phyloP scores from a whole-genome alignment of 805 yeast genomes.

The Wickerhamiella azymoides region DNA sequence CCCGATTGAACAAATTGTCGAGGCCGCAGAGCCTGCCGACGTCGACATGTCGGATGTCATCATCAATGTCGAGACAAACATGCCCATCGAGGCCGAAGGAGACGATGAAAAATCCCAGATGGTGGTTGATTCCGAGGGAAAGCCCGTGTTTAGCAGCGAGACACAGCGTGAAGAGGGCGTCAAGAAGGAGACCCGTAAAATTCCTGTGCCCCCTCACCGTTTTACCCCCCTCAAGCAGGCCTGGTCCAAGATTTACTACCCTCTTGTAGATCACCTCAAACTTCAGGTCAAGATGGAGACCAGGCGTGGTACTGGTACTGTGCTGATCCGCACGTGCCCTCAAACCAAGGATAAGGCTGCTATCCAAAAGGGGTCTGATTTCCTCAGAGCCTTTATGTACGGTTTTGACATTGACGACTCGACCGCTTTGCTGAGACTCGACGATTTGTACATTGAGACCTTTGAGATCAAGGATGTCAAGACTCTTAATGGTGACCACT shows the following conservation, averaged over 20 bases:
- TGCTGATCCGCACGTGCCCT: slow-evolving; percentile 72
- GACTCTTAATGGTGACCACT: slow-evolving; percentile 88
- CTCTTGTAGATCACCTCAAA: slow-evolving; percentile 86
- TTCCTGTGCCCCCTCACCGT: slow-evolving; percentile 93
- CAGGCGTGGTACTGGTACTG: slow-evolving; percentile 36
- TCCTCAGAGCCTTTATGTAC: slow-evolving; percentile 83
- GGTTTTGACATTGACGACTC: slow-evolving; percentile 98
- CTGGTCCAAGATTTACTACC: slow-evolving; percentile 93
- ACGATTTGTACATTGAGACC: slow-evolving; percentile 92
- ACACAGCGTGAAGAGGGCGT: slow-evolving; percentile 48
- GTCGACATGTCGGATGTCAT: slow-evolving; percentile 30
- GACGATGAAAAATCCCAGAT: slow-evolving; percentile 24
- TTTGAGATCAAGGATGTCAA: slow-evolving; percentile 96
- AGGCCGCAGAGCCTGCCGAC: slow-evolving; percentile 10
- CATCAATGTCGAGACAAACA: slow-evolving; percentile 32
- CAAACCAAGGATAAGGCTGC: slow-evolving; percentile 86
- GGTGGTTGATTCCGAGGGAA: slow-evolving; percentile 73
- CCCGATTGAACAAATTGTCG: slow-evolving; percentile 16
- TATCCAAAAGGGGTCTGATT: slow-evolving; percentile 94
- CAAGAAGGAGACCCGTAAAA: slow-evolving; percentile 74
- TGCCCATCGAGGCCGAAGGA: slow-evolving; percentile 16
- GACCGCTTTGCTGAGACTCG: slow-evolving; percentile 82
- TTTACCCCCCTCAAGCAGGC: slow-evolving; percentile 81
- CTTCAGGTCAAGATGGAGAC: slow-evolving; percentile 93
- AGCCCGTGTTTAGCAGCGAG: slow-evolving; percentile 75